A percentile compares a stretch with the other conserved stretches of the same genome.
Evolutionary conservation across 768 basidiomycete species (phyloP).

Genomic region (Fomitopsis serialis): DNA sequence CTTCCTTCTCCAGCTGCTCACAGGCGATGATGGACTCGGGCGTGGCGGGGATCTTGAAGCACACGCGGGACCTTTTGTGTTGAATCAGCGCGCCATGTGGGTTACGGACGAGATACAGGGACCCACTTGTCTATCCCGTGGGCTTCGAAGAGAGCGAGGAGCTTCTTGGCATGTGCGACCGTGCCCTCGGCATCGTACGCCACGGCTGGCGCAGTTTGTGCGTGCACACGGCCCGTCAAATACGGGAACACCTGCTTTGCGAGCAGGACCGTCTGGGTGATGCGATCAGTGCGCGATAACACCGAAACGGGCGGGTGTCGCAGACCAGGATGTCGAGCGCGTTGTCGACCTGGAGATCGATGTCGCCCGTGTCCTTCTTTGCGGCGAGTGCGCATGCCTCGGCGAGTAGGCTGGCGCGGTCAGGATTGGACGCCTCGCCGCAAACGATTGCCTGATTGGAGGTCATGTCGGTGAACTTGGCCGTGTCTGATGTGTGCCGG

Average conservation of each 20-base stretch:
- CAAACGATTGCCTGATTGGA: constrained; percentile 45
- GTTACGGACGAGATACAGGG: background rate
- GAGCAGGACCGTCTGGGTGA: constrained; percentile 35
- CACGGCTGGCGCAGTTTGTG: constrained; percentile 36
- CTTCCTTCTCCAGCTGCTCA: constrained; percentile 34
- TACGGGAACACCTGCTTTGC: constrained; percentile 38
- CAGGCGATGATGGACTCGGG: constrained; percentile 48
- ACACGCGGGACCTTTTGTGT: constrained; percentile 36
- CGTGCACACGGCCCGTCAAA: constrained; percentile 38
- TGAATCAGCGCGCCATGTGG: background rate
- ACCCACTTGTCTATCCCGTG: constrained; percentile 37
- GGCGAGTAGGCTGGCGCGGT: constrained; percentile 26
- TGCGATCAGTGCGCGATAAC: background rate
- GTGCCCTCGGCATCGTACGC: constrained; percentile 38
- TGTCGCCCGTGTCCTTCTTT: constrained; percentile 11
- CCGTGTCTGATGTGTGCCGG: constrained; percentile 22
- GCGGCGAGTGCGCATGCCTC: constrained; percentile 25
- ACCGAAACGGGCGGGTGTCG: background rate
- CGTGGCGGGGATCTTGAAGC: constrained; percentile 57
- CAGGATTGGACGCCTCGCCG: constrained; percentile 28
- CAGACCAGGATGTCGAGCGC: constrained; percentile 36
- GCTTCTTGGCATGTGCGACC: constrained; percentile 35
- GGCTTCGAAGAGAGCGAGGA: constrained; percentile 36
- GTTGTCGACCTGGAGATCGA: constrained; percentile 25
- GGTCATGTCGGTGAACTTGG: constrained; percentile 40